Percentiles rank a stretch among this genome's conserved stretches.
These are phyloP conservation scores for Trypanosomatidae sp. DNA, from an alignment of 208 protist species.

Conservation along the genomic window DNA sequence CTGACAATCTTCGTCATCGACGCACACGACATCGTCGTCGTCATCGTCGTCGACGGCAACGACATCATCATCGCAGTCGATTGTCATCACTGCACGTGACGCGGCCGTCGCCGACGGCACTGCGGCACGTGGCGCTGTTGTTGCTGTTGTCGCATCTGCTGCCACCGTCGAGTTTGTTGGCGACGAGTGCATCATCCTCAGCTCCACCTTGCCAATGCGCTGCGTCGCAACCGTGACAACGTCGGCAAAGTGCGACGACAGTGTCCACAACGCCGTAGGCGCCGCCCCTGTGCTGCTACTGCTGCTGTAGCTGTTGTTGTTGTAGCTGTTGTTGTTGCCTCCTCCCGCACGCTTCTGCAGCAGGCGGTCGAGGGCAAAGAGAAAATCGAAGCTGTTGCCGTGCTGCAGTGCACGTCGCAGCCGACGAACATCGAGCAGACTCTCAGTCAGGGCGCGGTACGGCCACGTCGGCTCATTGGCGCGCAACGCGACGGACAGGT, in stretches of 20 bases:
- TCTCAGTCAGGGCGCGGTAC: slow-evolving; percentile 37
- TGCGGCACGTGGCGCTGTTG: not conserved
- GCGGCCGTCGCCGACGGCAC: not conserved
- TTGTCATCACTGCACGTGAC: not conserved
- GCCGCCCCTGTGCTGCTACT: slow-evolving; percentile 1
- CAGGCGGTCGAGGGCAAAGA: slow-evolving; percentile 33
- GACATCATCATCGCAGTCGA: not conserved
- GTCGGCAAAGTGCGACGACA: slow-evolving; percentile 56
- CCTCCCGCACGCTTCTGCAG: slow-evolving; percentile 23
- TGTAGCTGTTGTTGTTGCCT: too few relatives aligned
- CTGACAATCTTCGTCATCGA: slow-evolving; percentile 10
- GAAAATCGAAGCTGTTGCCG: slow-evolving; percentile 29
- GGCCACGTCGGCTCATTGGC: slow-evolving; percentile 42
- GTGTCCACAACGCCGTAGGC: slow-evolving; percentile 64
- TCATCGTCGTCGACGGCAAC: slow-evolving; percentile 20
- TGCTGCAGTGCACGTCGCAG: slow-evolving; percentile 31
- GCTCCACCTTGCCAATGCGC: slow-evolving; percentile 33
- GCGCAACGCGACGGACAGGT: slow-evolving; percentile 24
- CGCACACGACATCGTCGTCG: slow-evolving; percentile 7
- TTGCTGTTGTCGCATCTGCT: not conserved
- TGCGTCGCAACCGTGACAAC: slow-evolving; percentile 62
- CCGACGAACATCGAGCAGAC: slow-evolving; percentile 60
- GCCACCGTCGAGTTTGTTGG: not conserved
- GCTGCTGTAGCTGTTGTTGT: slow-evolving; percentile 11
- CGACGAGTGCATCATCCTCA: not conserved